A percentile compares a stretch with the other conserved stretches of the same genome.
Conservation (phyloP, 306 rosid species). For the Gynostemma pentaphyllum region DNA sequence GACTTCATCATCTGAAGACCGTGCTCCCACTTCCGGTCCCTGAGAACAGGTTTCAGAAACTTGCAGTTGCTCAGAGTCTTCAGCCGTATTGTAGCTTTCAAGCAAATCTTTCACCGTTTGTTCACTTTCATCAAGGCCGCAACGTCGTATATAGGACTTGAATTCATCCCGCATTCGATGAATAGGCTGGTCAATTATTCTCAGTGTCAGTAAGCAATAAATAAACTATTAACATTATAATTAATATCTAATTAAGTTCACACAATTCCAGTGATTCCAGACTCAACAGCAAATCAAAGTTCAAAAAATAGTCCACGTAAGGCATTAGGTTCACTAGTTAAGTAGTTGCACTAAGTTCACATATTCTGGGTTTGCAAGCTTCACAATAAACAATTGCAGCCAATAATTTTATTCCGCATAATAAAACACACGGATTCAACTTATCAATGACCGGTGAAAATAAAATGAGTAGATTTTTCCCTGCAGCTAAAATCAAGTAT, state of each 20-base stretch:
- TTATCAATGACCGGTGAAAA: background rate
- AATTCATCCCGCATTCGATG: constrained; percentile 57
- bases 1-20: constrained; percentile 66
- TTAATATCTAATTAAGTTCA: background rate
- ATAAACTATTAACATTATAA: background rate
- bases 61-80: constrained; percentile 39
- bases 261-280: background rate
- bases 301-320: background rate
- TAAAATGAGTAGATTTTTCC: background rate
- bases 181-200: constrained; percentile 35
- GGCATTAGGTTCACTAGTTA: no score
- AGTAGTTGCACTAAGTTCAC: no score
- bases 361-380: no score
- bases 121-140: constrained; percentile 38
- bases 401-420: no score
- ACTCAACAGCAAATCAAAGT: background rate
- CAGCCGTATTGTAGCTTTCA: constrained; percentile 32
- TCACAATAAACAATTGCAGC: no score
- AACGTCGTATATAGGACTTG: constrained; percentile 37
- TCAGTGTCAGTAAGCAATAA: background rate
- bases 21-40: constrained; percentile 47
- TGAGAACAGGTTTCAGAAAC: constrained; percentile 54
- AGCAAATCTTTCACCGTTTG: constrained; percentile 42
- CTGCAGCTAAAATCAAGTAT: background rate
- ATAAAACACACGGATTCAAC: no score